A percentile compares a stretch with the other conserved stretches of the same genome.
Conservation (phyloP, 176 grass and related monocot genomes). For the Phragmites australis region DNA sequence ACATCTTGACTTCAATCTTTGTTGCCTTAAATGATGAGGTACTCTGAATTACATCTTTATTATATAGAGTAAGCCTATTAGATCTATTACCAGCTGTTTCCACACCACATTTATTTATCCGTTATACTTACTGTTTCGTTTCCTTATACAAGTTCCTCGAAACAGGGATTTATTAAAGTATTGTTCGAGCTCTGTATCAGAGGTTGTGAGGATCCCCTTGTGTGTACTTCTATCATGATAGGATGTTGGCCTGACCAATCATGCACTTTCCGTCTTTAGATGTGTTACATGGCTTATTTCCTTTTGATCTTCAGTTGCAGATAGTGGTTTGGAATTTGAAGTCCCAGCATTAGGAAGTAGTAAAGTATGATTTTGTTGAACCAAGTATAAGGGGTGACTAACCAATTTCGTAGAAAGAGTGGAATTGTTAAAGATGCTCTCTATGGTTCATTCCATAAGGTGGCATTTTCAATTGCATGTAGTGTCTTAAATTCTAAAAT, state of each 20-base stretch:
- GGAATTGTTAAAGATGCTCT: background rate
- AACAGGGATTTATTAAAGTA: constrained; percentile 2
- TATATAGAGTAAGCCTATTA: constrained; percentile 8
- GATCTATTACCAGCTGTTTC: constrained; percentile 17
- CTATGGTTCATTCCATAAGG: background rate
- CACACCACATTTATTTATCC: background rate
- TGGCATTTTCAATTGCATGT: background rate
- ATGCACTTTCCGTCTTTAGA: background rate
- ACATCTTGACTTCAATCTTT: constrained; percentile 97
- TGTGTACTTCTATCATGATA: background rate
- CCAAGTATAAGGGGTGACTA: background rate
- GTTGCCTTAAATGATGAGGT: constrained; percentile 98
- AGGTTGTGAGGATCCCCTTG: background rate
- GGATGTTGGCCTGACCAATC: constrained; percentile 13
- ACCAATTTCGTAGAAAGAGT: background rate
- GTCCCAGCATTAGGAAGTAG: background rate
- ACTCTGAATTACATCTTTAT: constrained; percentile 29
- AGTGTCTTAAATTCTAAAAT: background rate
- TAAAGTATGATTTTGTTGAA: background rate
- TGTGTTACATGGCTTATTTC: background rate
- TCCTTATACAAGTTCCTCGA: constrained; percentile 11
- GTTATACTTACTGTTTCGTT: background rate
- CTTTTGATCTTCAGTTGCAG: background rate
- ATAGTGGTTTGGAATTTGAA: background rate
- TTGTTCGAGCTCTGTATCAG: background rate